Percentiles rank a stretch among this genome's conserved stretches.
Conservation (phyloP, 1,139 yeast genomes). For the Torulaspora pretoriensis region DNA sequence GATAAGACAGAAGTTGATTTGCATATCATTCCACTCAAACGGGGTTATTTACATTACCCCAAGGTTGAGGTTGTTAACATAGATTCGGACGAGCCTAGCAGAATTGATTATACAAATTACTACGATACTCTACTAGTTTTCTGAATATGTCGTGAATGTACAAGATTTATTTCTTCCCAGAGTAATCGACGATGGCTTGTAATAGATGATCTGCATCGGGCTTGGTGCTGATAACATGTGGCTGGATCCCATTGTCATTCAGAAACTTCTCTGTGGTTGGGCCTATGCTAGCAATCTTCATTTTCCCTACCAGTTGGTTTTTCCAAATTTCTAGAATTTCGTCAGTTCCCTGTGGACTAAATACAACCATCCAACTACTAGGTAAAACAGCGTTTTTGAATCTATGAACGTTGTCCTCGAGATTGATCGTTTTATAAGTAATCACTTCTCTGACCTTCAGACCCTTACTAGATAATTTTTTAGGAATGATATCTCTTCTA, state of each 20-base stretch:
- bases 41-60: slow-evolving; percentile 72
- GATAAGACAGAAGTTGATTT: slow-evolving; percentile 38
- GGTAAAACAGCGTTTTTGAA: slow-evolving; percentile 33
- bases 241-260: slow-evolving; percentile 46
- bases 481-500: slow-evolving; percentile 77
- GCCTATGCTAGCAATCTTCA: slow-evolving; percentile 77
- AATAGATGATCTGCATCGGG: slow-evolving; percentile 67
- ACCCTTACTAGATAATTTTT: slow-evolving; percentile 45
- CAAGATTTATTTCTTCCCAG: not conserved
- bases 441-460: slow-evolving; percentile 57
- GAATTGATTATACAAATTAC: slow-evolving; percentile 62
- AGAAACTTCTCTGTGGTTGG: slow-evolving; percentile 82
- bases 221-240: slow-evolving; percentile 61
- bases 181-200: slow-evolving; percentile 33
- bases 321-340: slow-evolving; percentile 50
- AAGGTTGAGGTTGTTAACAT: slow-evolving; percentile 45
- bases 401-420: slow-evolving; percentile 44
- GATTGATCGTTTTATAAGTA: slow-evolving; percentile 61
- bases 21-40: slow-evolving; percentile 64
- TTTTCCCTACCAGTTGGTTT: slow-evolving; percentile 11
- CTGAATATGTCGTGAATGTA: slow-evolving; percentile 4
- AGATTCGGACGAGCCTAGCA: slow-evolving; percentile 43
- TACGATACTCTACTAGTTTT: slow-evolving; percentile 59
- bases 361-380: slow-evolving; percentile 69
- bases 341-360: slow-evolving; percentile 87